Evolutionary conservation across 2,329 filamentous ascomycete species (phyloP).

Genomic region (Teratosphaeria zuluensis): DNA sequence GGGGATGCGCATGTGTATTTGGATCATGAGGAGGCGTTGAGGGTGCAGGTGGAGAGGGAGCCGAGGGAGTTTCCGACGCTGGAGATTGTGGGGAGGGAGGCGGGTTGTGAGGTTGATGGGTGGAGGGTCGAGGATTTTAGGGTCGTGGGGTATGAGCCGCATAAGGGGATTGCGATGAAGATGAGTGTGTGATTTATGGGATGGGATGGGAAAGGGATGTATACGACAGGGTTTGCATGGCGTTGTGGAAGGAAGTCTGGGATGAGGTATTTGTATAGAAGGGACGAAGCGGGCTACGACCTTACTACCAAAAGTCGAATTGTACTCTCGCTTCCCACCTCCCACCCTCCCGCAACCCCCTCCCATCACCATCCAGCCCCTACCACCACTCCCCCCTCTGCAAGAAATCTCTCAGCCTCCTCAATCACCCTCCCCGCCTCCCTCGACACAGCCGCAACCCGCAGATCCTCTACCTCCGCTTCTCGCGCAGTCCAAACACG

Average conservation of each 20-base stretch:
- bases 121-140: conserved; percentile 85
- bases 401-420: neutral
- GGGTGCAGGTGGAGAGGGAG: conserved; percentile 68
- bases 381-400: too few species aligned
- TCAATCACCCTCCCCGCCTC: neutral
- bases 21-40: conserved; percentile 82
- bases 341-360: neutral
- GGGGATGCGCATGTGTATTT: conserved; percentile 95
- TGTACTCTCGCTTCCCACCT: neutral
- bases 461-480: neutral
- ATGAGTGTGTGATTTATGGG: conserved; percentile 61
- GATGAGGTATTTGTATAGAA: too few species aligned
- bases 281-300: too few species aligned
- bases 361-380: neutral
- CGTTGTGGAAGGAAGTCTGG: neutral
- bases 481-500: neutral
- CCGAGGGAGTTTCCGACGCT: conserved; percentile 73
- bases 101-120: conserved; percentile 70
- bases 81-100: conserved; percentile 54
- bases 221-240: neutral
- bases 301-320: too few species aligned
- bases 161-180: conserved; percentile 93
- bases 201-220: too few species aligned
- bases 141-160: conserved; percentile 78
- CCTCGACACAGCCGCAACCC: neutral